Evolutionary conservation across 805 yeast genomes (phyloP).

Genomic region (Metschnikowia orientalis): DNA sequence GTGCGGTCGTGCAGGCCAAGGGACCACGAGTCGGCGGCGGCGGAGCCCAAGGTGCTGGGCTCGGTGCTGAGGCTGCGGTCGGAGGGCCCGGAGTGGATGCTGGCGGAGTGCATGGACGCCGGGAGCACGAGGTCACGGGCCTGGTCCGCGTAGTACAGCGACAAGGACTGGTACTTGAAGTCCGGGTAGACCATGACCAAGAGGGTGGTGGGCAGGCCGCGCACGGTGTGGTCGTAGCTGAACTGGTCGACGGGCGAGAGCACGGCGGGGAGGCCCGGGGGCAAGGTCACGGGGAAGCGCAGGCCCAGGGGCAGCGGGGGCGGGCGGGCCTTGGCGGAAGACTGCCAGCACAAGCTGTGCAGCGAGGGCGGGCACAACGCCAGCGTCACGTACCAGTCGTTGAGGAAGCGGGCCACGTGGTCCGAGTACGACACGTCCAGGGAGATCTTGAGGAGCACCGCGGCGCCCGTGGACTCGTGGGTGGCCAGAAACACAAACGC

Average conservation of each 20-base stretch:
- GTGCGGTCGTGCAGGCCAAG: slow-evolving; percentile 7
- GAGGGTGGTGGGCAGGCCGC: slow-evolving; percentile 12
- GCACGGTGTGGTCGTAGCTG: slow-evolving; percentile 8
- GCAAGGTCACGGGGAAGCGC: slow-evolving; percentile 23
- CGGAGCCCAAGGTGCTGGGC: slow-evolving; percentile 11
- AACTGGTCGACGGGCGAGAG: slow-evolving; percentile 25
- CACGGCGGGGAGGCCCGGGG: slow-evolving; percentile 24
- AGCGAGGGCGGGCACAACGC: slow-evolving; percentile 19
- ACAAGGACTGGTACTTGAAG: slow-evolving; percentile 15
- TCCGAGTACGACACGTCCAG: slow-evolving; percentile 21
- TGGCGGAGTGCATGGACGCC: slow-evolving; percentile 10
- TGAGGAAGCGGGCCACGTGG: slow-evolving; percentile 26
- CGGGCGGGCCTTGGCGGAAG: not conserved
- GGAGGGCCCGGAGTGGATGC: slow-evolving; percentile 12
- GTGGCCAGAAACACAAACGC: slow-evolving; percentile 19
- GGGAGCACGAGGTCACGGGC: slow-evolving; percentile 4
- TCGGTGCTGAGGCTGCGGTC: slow-evolving; percentile 13
- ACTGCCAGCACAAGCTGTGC: slow-evolving; percentile 10
- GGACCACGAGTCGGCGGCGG: slow-evolving; percentile 3
- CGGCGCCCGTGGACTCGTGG: slow-evolving; percentile 12
- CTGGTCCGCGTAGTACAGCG: slow-evolving; percentile 12
- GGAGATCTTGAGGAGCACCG: slow-evolving; percentile 23
- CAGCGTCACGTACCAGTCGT: slow-evolving; percentile 33
- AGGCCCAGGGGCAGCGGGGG: not conserved
- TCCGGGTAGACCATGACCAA: slow-evolving; percentile 23